A percentile compares a stretch with the other conserved stretches of the same genome.
These are phyloP conservation scores for Coniochaeta prunicola DNA, from an alignment of 2,329 filamentous ascomycete genomes.

Conservation along the genomic window DNA sequence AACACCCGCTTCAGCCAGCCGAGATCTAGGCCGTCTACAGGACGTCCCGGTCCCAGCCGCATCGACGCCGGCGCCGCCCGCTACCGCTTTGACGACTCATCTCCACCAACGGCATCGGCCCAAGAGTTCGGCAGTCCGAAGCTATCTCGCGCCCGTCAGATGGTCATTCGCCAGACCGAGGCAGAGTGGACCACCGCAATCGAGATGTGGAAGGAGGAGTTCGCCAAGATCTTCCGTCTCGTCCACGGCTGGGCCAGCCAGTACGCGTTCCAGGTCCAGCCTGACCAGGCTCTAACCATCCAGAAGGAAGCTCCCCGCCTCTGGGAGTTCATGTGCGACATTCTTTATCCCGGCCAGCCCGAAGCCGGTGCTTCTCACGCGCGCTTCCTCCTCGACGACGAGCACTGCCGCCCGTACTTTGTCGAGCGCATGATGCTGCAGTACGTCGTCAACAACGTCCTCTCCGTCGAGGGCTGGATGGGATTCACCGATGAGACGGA, in stretches of 20 bases:
- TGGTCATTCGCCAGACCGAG: neutral
- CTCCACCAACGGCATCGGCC: neutral
- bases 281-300: slow-evolving; percentile 8
- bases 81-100: neutral
- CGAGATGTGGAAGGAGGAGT: neutral
- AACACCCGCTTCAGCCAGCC: neutral
- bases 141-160: neutral
- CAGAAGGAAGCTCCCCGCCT: slow-evolving; percentile 15
- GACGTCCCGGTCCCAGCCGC: neutral
- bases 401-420: slow-evolving; percentile 22
- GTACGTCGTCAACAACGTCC: slow-evolving; percentile 26
- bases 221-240: slow-evolving; percentile 6
- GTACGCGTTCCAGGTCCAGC: slow-evolving; percentile 14
- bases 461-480: slow-evolving; percentile 24
- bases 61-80: neutral
- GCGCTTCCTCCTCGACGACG: slow-evolving; percentile 22
- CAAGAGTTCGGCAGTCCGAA: neutral
- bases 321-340: slow-evolving; percentile 28
- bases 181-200: neutral
- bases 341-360: slow-evolving; percentile 17
- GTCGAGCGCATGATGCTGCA: slow-evolving; percentile 29
- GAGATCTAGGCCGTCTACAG: neutral
- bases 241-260: slow-evolving; percentile 18
- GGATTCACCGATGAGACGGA: slow-evolving; percentile 17
- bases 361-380: slow-evolving; percentile 22